phyloP scores from a whole-genome alignment of 371 early-diverging fungal species.

The Rhizopus sp. region DNA sequence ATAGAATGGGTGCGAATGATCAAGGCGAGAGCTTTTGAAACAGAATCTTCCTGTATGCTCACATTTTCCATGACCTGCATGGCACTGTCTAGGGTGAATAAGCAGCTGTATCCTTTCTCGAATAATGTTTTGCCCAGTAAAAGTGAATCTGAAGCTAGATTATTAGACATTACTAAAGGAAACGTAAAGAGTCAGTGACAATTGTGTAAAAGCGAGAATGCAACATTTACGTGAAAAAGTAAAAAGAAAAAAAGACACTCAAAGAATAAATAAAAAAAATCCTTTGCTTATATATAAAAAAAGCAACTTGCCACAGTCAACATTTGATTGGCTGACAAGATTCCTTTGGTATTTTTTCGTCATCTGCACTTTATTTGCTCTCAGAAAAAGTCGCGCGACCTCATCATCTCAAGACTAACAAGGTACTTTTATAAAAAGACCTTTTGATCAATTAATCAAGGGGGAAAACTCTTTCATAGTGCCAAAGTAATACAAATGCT shows the following conservation, averaged over 20 bases:
- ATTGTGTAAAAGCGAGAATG: no score
- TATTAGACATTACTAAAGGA: slow-evolving; percentile 17
- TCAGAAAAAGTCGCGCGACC: no score
- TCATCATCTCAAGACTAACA: no score
- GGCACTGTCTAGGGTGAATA: slow-evolving; percentile 30
- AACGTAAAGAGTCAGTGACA: background rate
- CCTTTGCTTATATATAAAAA: no score
- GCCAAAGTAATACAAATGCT: background rate
- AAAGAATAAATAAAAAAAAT: no score
- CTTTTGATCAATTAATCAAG: no score
- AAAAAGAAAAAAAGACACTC: background rate
- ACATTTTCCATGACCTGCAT: slow-evolving; percentile 37
- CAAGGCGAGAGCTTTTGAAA: slow-evolving; percentile 36
- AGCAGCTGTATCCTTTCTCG: slow-evolving; percentile 33
- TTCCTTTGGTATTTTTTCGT: no score
- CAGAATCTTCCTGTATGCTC: slow-evolving; percentile 30
- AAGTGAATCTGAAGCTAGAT: slow-evolving; percentile 16
- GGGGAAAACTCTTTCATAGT: background rate
- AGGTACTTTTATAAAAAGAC: no score
- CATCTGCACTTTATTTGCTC: no score
- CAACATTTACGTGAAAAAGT: background rate
- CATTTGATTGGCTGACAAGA: no score
- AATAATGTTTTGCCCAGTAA: slow-evolving; percentile 33
- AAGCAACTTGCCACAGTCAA: no score
- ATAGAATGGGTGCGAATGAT: slow-evolving; percentile 37